Base-by-base conservation (phyloP, 768 basidiomycete genomes). In the Ramaria rubella region DNA sequence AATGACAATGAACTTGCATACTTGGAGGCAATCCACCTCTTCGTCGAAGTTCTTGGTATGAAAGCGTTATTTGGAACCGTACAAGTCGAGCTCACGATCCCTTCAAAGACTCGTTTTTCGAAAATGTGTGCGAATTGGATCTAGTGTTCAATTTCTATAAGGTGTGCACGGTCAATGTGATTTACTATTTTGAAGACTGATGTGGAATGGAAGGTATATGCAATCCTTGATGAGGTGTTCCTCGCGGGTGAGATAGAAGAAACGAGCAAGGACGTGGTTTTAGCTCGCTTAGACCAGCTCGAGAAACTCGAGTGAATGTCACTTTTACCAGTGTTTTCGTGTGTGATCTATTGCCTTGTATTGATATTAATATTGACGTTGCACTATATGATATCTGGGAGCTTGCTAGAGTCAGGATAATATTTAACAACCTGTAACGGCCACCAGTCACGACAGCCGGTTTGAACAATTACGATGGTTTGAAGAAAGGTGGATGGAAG, bases 131-230 rank as follows among this genome's bases (percentile, higher is more conserved):
- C 73, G 94, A 97, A 70, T 77, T 97, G 29, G 96, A 98, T 67
- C 81, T 99, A 0, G 96, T 99, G 2, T 99, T 98, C 77, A 97
- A 97, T 70, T 99, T 98, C 69, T 96, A 98, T 73, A 98, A 98
- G 77, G 91, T 87, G 40, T 59, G 2, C 7, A 26, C 15, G 5
- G 24, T 36, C 31, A 31, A 31, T 55, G 50, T 54, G 42, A 36
- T 33, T 53, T 19, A 12, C 40, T 6, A 31, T 50, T 31, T 48
- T 43, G 24, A 31, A 23, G 27, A n/a, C 40, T 55, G 15, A 26
- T 36, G 45, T 49, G 29, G 42, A 24, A 29, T n/a, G 23, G 4
- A 42, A 95, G 91, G 95, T 98, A 6, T 98, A 99, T 65, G 94
- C 96, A 2, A 97, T 99, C 54, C 77, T 99, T 56, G 96, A 99